Evolutionary conservation across 352 stramenopile genomes (phyloP), one percentile per base, ranked within the genome.

Genomic region (Bremia lactucae): DNA sequence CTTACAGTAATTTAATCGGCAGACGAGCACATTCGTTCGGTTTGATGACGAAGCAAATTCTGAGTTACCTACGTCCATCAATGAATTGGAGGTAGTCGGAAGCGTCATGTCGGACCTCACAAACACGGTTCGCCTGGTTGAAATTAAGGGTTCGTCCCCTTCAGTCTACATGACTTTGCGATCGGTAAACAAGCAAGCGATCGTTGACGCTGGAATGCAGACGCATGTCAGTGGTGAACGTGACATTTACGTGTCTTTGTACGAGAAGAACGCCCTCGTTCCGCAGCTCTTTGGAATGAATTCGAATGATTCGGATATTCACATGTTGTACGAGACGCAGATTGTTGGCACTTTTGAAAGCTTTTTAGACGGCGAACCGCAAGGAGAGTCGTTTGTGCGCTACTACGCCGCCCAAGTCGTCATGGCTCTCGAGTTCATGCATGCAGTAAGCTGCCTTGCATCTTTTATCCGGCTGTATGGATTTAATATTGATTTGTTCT

Each of bases 371-470:
- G 68, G 71, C 21, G 71, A 87, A 38, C 44, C 68, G 0, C 72
- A 87, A 25, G 72, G 70, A 23, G 80, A 93, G 42, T 80, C 73
- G 11, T 87, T 87, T 23, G 74, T 90, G 13, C 74, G 73, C 7
- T 93, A 87, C 48, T 93, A 93, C 46, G 76, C 75, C n/a, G 75
- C 80, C 4, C 77, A 93, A 57, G 67, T 90, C 7, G 70, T 93
- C 23, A 59, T 90, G 49, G 66, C 73, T 6, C 62, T 93, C 9
- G 75, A 93, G 49, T 86, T 87, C 37, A 52, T 93, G 36, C 80
- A 93, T 46, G 68, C 62, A 62, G 74, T 84, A 66, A 33, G 57
- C 46, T 36, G 34, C 22, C 14, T 2, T 40, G 9, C 6, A 11
- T 18, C 15, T 4, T 36, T 25, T 14, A n/a, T n/a, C n/a, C n/a